These are phyloP conservation scores for Oryza officinalis DNA, from an alignment of 176 grass and related monocot genomes.

Conservation along the genomic window DNA sequence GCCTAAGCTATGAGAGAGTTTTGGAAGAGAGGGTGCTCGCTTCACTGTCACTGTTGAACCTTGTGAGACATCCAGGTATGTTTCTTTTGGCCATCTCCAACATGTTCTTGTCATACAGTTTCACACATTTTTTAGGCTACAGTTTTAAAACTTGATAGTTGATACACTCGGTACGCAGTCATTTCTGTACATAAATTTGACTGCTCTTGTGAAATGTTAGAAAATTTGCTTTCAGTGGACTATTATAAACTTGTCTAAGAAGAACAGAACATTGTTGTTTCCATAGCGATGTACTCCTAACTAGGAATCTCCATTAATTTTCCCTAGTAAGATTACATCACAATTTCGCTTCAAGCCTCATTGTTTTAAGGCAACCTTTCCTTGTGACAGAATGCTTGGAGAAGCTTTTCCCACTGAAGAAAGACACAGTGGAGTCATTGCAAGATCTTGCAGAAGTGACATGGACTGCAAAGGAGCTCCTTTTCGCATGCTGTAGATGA, in stretches of 20 bases:
- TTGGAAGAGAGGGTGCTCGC: conserved; percentile 89
- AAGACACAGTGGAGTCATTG: conserved; percentile 56
- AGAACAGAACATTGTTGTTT: background rate
- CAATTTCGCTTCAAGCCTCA: background rate
- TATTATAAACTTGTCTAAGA: background rate
- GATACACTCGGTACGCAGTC: background rate
- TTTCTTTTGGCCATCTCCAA: background rate
- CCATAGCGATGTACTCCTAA: background rate
- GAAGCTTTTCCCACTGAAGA: conserved; percentile 81
- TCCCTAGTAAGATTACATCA: background rate
- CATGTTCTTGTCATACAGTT: background rate
- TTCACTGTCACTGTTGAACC: conserved; percentile 78
- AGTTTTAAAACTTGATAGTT: background rate
- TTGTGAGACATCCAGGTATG: conserved; percentile 85
- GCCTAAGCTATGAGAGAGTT: conserved; percentile 74
- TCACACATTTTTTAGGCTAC: background rate
- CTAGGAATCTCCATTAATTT: background rate
- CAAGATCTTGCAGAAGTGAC: conserved; percentile 87
- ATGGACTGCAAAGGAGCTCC: conserved; percentile 94
- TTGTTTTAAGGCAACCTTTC: conserved; percentile 19
- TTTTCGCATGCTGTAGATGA: conserved; percentile 87
- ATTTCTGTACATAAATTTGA: background rate
- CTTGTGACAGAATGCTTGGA: conserved; percentile 69
- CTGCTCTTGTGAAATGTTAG: background rate
- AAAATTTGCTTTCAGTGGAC: background rate